These are phyloP conservation scores for Citrullus colocynthis DNA, from an alignment of 306 rosid species.

Conservation along the genomic window DNA sequence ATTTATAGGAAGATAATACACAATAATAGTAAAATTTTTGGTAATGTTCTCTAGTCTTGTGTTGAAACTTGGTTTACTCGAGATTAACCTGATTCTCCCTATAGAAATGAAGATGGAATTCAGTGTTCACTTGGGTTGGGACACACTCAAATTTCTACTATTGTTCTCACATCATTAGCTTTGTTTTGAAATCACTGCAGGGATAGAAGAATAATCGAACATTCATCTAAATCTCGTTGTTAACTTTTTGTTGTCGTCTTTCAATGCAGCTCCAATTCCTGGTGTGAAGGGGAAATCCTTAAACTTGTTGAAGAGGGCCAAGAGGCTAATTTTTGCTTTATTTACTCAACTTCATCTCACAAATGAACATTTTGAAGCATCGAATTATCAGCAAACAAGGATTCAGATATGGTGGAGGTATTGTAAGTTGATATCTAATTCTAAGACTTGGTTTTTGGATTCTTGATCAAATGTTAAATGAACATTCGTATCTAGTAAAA, in stretches of 20 bases:
- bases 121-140: not conserved
- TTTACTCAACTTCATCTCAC: not conserved
- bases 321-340: not conserved
- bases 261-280: not conserved
- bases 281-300: not conserved
- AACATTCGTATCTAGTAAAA: not conserved
- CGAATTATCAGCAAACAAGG: slow-evolving; percentile 9
- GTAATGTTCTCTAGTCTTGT: too few relatives aligned
- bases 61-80: too few relatives aligned
- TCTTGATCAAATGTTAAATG: not conserved
- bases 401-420: slow-evolving; percentile 39
- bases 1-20: too few relatives aligned
- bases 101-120: not conserved
- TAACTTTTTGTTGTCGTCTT: not conserved
- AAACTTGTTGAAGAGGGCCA: not conserved
- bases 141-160: not conserved
- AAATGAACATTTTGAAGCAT: slow-evolving; percentile 39
- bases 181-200: not conserved
- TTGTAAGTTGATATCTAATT: not conserved
- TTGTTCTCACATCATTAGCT: not conserved
- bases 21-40: too few relatives aligned
- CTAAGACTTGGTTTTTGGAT: not conserved
- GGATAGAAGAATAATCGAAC: not conserved
- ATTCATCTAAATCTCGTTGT: not conserved
- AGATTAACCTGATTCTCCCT: too few relatives aligned